Conservation (phyloP, 306 rosid species). For the Castanea sativa region DNA sequence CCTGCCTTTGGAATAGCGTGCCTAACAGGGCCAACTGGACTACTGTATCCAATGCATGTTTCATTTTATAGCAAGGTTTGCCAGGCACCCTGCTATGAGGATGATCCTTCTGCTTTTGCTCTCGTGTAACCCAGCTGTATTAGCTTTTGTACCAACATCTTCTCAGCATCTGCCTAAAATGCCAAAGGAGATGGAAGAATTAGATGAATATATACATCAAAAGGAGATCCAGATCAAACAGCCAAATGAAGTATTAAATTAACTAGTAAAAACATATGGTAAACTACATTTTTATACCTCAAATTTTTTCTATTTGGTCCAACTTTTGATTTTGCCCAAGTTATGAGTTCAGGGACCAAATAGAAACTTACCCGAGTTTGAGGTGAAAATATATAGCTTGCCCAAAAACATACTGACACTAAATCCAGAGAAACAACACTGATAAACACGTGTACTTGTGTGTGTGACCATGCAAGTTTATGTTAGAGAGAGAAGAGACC, state of each 20-base stretch:
- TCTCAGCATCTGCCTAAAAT: conserved; percentile 79
- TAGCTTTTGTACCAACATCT: conserved; percentile 71
- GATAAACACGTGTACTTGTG: background rate
- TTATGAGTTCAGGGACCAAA: background rate
- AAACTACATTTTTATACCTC: background rate
- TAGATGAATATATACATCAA: background rate
- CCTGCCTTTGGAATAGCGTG: background rate
- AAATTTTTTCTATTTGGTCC: background rate
- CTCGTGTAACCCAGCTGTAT: conserved; percentile 59
- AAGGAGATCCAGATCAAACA: background rate
- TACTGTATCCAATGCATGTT: background rate
- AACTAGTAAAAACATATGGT: background rate
- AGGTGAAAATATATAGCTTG: background rate
- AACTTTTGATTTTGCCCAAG: background rate
- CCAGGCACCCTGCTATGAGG: conserved; percentile 21
- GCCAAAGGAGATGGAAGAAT: conserved; percentile 17
- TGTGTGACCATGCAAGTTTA: background rate
- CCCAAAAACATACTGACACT: background rate
- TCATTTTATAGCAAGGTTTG: background rate
- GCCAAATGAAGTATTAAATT: background rate
- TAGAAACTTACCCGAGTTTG: background rate
- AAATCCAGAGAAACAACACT: too few relatives aligned
- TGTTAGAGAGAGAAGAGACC: conserved; percentile 36
- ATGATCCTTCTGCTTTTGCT: conserved; percentile 42
- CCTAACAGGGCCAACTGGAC: background rate